Percentiles rank a stretch among this genome's conserved stretches.
Conservation (phyloP, 345 rosid genomes). For the Hibiscus tridactylites region DNA sequence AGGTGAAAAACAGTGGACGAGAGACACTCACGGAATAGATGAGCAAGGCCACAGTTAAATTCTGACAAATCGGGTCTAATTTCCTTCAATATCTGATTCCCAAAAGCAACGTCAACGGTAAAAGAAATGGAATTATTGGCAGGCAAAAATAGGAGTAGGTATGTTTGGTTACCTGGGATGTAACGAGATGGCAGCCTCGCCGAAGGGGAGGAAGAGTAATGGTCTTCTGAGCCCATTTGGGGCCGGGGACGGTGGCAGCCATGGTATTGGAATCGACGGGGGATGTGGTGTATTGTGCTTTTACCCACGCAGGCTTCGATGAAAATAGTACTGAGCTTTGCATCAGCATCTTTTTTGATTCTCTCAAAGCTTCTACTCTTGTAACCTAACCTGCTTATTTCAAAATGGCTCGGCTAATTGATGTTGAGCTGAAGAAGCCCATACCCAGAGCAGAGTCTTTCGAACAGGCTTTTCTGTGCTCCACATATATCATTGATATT, state of each 20-base stretch:
- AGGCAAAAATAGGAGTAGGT: background rate
- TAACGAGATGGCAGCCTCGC: constrained; percentile 92
- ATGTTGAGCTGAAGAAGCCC: background rate
- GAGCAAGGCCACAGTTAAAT: constrained; percentile 89
- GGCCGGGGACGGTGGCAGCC: constrained; percentile 39
- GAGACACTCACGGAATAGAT: constrained; percentile 54
- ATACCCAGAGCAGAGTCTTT: background rate
- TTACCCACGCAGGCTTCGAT: constrained; percentile 19
- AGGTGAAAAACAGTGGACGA: background rate
- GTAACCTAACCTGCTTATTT: background rate
- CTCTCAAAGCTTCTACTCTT: background rate
- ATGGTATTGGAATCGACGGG: constrained; percentile 30
- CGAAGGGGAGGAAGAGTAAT: constrained; percentile 62
- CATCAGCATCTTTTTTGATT: constrained; percentile 12
- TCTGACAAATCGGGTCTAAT: constrained; percentile 60
- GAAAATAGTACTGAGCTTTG: constrained; percentile 30
- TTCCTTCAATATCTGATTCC: constrained; percentile 68
- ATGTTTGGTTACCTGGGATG: constrained; percentile 48
- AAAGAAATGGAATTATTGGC: background rate
- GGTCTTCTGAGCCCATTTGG: constrained; percentile 94
- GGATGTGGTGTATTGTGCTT: constrained; percentile 34
- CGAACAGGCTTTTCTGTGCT: background rate
- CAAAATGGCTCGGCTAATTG: background rate
- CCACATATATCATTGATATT: background rate
- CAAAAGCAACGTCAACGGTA: background rate